Conservation (phyloP, 1,284 basidiomycete species). For the Stygiomarasmius scandens region DNA sequence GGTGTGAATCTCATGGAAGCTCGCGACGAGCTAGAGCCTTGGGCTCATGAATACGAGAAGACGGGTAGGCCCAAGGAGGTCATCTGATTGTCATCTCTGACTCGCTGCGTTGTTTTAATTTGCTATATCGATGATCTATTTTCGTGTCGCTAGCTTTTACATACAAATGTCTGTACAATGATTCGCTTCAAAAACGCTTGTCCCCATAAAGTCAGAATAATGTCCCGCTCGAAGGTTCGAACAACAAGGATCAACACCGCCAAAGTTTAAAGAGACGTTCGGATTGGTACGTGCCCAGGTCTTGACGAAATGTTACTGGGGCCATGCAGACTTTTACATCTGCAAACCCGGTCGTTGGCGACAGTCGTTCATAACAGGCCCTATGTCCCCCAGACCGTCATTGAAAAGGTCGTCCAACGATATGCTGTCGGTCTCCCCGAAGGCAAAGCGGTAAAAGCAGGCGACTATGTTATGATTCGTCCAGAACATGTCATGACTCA, state of each 20-base stretch:
- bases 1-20: constrained; percentile 11
- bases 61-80: not conserved
- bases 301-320: not conserved
- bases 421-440: constrained; percentile 88
- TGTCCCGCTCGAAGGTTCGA: too few species aligned
- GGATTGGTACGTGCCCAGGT: not conserved
- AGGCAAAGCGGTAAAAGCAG: constrained; percentile 82
- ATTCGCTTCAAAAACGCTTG: too few species aligned
- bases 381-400: constrained; percentile 79
- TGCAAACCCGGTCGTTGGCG: not conserved
- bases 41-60: constrained; percentile 12
- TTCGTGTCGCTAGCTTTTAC: too few species aligned
- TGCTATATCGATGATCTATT: too few species aligned
- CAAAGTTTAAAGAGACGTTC: not conserved
- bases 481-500: constrained; percentile 98
- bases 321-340: not conserved
- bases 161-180: too few species aligned
- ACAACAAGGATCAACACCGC: too few species aligned
- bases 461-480: constrained; percentile 99
- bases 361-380: constrained; percentile 13
- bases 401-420: constrained; percentile 98
- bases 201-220: too few species aligned
- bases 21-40: constrained; percentile 7
- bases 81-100: too few species aligned
- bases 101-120: too few species aligned